These are phyloP conservation scores for Nicotiana obtusifolia DNA, from an alignment of 257 asterid species.

Conservation along the genomic window DNA sequence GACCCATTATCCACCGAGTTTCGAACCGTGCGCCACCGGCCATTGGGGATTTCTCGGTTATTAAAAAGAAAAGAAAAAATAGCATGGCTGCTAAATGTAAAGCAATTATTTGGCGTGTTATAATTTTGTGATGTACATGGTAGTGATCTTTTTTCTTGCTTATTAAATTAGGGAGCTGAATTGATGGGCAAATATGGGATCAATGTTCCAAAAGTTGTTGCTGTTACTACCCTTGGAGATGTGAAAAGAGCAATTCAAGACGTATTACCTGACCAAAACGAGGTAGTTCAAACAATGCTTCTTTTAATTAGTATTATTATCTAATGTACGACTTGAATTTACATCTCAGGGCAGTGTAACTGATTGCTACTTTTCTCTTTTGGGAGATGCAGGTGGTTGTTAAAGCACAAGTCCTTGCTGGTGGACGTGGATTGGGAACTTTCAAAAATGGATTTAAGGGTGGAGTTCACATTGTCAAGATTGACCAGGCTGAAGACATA, in stretches of 20 bases:
- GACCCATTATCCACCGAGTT: no score
- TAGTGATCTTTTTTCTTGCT: not conserved
- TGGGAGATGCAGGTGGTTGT: constrained; percentile 57
- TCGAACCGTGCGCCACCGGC: no score
- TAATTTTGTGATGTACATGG: not conserved
- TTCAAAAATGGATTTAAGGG: constrained; percentile 85
- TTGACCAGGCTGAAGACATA: constrained; percentile 63
- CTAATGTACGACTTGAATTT: not conserved
- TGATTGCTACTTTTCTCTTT: not conserved
- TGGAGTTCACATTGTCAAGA: constrained; percentile 84
- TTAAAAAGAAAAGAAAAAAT: no score
- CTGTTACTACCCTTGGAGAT: constrained; percentile 58
- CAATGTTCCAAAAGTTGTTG: constrained; percentile 82
- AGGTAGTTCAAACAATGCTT: constrained; percentile 33
- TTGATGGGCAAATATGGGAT: constrained; percentile 83
- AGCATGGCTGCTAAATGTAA: not conserved
- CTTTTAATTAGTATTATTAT: not conserved
- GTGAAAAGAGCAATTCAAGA: constrained; percentile 51
- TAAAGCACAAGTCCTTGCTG: constrained; percentile 89
- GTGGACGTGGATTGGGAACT: constrained; percentile 84
- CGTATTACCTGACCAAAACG: constrained; percentile 50
- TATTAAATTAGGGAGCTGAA: constrained; percentile 57
- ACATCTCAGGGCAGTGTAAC: not conserved
- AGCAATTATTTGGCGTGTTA: not conserved
- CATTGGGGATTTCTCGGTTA: no score